Evolutionary conservation across 345 rosid species (phyloP), one percentile per base, ranked within the genome.

Genomic region (Citrus reticulata): DNA sequence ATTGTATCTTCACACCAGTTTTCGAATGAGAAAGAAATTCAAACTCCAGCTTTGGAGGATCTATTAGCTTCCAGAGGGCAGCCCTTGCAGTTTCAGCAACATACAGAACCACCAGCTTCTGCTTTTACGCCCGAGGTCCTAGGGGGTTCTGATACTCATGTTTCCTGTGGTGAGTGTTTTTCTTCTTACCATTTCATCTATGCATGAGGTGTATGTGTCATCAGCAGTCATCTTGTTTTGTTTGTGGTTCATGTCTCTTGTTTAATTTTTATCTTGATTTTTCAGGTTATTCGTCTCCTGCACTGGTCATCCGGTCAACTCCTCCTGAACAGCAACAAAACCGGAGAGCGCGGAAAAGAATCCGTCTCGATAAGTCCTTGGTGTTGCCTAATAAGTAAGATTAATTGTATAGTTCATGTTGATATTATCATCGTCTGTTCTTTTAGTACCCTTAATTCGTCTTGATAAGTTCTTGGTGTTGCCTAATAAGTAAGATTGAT

Each of bases 361-460:
- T 71, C 51, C 78, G 77, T 60, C 91, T 90, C 81, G 99, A 95
- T 83, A 84, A 81, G 73, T 66, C 79, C 66, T 80, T 89, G 24
- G 94, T 90, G 68, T 70, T 95, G 82, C 79, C 85, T 27, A 93
- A 95, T 82, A 85, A 81, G 99, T 93, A 89, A 20, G 85, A 55
- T 32, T 74, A 65, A 11, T 54, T 54, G 25, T 9, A 25, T 63
- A 55, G 75, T 80, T 69, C 19, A 4, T 69, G 32, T 71, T 37
- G 34, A 60, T 24, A 34, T 70, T 29, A 65, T 65, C 24, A 34
- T 17, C 58, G 14, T 42, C 14, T 42, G 14, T 62, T 72, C n/a
- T 58, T 72, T 64, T 72, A 69, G 14, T 77, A 7, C 42, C 63
- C 10, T 61, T 62, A 80, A 83, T 73, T 57, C 75, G 74, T 60